Conservation (phyloP, 106 monocot genomes). For the Agapanthus africanus region DNA sequence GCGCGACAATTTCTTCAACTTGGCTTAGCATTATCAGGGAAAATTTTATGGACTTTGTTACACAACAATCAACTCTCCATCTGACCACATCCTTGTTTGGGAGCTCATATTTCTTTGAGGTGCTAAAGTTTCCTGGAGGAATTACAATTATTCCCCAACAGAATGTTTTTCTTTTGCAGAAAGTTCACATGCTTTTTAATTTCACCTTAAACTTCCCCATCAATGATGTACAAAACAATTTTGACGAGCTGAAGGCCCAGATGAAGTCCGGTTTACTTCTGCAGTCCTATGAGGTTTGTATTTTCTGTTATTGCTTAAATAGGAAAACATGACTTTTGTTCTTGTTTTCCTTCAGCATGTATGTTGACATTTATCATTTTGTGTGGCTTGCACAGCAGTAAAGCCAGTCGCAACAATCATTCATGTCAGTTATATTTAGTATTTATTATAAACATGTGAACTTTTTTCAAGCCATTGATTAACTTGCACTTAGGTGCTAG, state of each 20-base stretch:
- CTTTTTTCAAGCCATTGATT: neutral
- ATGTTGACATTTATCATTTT: neutral
- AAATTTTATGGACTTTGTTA: conserved; percentile 55
- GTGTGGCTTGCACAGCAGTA: neutral
- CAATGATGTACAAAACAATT: conserved; percentile 48
- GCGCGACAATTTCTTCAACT: conserved; percentile 56
- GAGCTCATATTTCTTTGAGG: conserved; percentile 71
- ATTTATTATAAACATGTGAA: neutral
- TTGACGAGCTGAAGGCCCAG: conserved; percentile 65
- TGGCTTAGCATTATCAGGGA: conserved; percentile 65
- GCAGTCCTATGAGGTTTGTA: conserved; percentile 67
- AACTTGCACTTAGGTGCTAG: neutral
- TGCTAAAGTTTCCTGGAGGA: conserved; percentile 80
- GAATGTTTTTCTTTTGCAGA: conserved; percentile 79
- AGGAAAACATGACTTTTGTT: conserved; percentile 2
- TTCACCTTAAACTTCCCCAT: conserved; percentile 87
- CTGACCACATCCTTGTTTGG: conserved; percentile 78
- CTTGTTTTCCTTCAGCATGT: neutral
- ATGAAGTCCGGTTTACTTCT: conserved; percentile 78
- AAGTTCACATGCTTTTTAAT: conserved; percentile 61
- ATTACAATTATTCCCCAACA: conserved; percentile 83
- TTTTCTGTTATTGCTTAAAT: conserved; percentile 4
- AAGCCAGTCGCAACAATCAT: neutral
- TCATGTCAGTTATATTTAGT: neutral
- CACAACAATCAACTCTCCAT: conserved; percentile 47